These are phyloP conservation scores for Penicillium cinerascens DNA, from an alignment of 495 filamentous ascomycete species.

Conservation along the genomic window DNA sequence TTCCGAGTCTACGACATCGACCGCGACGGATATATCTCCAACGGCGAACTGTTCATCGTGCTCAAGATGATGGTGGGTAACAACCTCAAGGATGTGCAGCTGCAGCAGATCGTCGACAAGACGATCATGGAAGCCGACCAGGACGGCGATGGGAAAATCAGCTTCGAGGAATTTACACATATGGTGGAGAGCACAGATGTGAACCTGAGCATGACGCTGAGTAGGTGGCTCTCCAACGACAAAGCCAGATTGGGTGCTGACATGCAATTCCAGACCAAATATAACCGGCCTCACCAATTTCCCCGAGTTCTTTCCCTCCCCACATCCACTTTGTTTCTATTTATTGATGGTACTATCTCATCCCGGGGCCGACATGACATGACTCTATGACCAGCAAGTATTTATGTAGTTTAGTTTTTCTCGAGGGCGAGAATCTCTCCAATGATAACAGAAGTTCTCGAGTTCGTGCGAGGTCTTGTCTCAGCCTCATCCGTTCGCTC, in stretches of 20 bases:
- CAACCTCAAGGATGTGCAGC: constrained; percentile 97
- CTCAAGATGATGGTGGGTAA: constrained; percentile 99
- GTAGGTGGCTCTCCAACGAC: constrained; percentile 47
- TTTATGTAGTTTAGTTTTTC: constrained; percentile 27
- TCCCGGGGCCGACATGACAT: constrained; percentile 18
- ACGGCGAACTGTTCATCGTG: constrained; percentile 98
- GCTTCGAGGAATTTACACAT: constrained; percentile 97
- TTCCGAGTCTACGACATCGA: constrained; percentile 99
- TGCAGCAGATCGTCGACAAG: constrained; percentile 96
- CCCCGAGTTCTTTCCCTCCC: constrained; percentile 2
- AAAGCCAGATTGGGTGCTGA: constrained; percentile 18
- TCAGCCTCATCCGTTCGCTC: constrained; percentile 12
- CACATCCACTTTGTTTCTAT: background rate
- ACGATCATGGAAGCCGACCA: constrained; percentile 99
- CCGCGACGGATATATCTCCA: constrained; percentile 96
- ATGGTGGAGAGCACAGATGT: constrained; percentile 99
- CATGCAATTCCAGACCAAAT: constrained; percentile 30
- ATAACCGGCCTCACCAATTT: constrained; percentile 6
- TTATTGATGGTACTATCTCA: background rate
- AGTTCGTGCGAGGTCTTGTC: background rate
- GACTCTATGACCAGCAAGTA: constrained; percentile 31
- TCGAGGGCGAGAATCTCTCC: background rate
- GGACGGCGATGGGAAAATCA: constrained; percentile 96
- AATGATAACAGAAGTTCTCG: background rate
- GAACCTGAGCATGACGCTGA: constrained; percentile 96